Base-by-base conservation (phyloP, 2,329 filamentous ascomycete genomes). In the Diplodia mutila region DNA sequence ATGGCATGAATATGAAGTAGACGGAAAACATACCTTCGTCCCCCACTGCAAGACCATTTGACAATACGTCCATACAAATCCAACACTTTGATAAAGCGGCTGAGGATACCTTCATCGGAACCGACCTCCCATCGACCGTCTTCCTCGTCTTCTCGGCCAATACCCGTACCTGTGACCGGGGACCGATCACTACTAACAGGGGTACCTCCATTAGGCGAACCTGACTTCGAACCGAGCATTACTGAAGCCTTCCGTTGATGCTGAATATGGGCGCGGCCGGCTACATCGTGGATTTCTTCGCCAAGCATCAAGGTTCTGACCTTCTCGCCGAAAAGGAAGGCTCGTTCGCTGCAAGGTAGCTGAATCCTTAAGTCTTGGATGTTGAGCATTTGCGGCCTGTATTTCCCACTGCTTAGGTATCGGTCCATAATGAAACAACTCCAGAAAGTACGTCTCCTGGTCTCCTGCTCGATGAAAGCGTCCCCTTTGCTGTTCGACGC, bases 341-440 rank as follows among this genome's bases (percentile, higher is more conserved):
- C 85, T 61, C 86, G 80, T 64, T 91, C 89, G 42, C 88, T 88
- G 70, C 89, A 90, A 1, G 90, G 90, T 4, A 92, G 80, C 73
- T 90, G 89, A 23, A 91, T 87, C 39, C 84, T 82, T 7, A 91
- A 77, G 67, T 90, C 86, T 3, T 87, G 82, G 1, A 86, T 79
- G 46, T 84, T 82, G 52, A 92, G 83, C 73, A 87, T 88, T 16
- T 85, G 83, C 1, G 86, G 83, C 25, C 89, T 83, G 64, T 87
- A 84, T 69, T 86, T 86, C 23, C 89, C 89, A 71, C 86, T 89
- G 42, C 88, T 86, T 27, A 92, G 79, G 76, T 91, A 86, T 3
- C 89, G 86, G 74, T 93, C 90, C 71, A 93, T 82, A 63, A 92
- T 88, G 68, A 91, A 88, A 73, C 90, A 91, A 71, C 90, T 91